Base-by-base conservation (phyloP, 495 filamentous ascomycete species). In the Trichocladium uniseriatum region DNA sequence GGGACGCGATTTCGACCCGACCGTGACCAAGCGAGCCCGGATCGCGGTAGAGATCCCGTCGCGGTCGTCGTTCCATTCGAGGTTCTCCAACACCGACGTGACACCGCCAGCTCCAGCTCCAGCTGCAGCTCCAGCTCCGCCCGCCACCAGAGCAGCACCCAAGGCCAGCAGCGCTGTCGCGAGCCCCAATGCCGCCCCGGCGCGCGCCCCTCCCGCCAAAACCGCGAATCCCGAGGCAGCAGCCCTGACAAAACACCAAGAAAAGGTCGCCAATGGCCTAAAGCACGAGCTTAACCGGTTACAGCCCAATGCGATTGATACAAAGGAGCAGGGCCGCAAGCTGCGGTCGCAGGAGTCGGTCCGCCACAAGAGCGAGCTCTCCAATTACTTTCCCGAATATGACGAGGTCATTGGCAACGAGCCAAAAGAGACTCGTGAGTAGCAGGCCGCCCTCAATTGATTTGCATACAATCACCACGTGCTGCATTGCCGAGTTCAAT, bases 371-470 rank as follows among this genome's bases (percentile, higher is more conserved):
- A 94, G 87, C 67, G 89, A 95, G 59, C 73, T 95, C 22, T 82
- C 87, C 8, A 74, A 79, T 27, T 95, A 92, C 65, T 94, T 95
- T 57, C 80, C 85, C 37, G 88, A 91, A 52, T 95, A 91, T 66
- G 89, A 95, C 62, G 84, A 92, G 55, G 77, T 94, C 46, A 83
- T 95, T 61, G 87, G 84, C 49, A 83, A 89, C 54, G 83, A 87
- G 54, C 78, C 79, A 6, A 80, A 84, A 48, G 82, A 89, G 61
- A 70, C 80, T 48, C 85, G 87, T 94, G 74, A 56, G 78, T 70
- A 22, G 24, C 42, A 6, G 9, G 7, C n/a, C 22, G 5, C 35
- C 13, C 6, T 57, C 18, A 27, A 57, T 43, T 49, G 59, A 0
- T 16, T 45, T 44, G 24, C 35, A 38, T 38, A 42, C 55, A 31